Conservation (phyloP, 768 basidiomycete genomes). For the Kwoniella mangroviensis region DNA sequence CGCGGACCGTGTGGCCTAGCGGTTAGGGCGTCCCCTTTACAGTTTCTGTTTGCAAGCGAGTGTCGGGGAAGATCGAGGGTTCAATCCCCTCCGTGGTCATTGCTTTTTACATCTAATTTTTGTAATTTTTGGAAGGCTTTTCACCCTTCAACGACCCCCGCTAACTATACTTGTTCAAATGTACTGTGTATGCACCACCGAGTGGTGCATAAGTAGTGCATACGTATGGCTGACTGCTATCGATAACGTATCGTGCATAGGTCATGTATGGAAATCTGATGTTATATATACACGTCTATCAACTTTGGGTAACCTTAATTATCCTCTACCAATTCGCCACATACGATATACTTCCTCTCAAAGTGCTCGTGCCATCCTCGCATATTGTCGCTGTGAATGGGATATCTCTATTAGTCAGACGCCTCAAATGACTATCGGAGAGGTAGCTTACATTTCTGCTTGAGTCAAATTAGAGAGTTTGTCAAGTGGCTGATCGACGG, state of each 20-base stretch:
- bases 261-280: too few species aligned
- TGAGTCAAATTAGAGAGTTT: conserved; percentile 74
- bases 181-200: too few species aligned
- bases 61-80: conserved; percentile 25
- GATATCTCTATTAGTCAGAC: not conserved
- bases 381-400: conserved; percentile 79
- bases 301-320: conserved; percentile 10
- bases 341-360: conserved; percentile 86
- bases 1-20: conserved; percentile 22
- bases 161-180: too few species aligned
- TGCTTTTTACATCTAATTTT: conserved; percentile 5
- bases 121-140: not conserved
- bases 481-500: conserved; percentile 83
- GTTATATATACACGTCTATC: too few species aligned
- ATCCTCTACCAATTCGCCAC: conserved; percentile 78
- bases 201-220: not conserved
- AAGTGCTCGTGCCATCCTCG: conserved; percentile 94
- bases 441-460: conserved; percentile 74
- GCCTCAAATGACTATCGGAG: not conserved
- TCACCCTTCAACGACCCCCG: not conserved
- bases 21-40: conserved; percentile 26
- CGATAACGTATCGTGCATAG: not conserved
- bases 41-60: not conserved
- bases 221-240: not conserved
- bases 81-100: conserved; percentile 28